These are phyloP conservation scores for Bipolaris sorokiniana DNA, from an alignment of 2,329 filamentous ascomycete species.

Conservation along the genomic window DNA sequence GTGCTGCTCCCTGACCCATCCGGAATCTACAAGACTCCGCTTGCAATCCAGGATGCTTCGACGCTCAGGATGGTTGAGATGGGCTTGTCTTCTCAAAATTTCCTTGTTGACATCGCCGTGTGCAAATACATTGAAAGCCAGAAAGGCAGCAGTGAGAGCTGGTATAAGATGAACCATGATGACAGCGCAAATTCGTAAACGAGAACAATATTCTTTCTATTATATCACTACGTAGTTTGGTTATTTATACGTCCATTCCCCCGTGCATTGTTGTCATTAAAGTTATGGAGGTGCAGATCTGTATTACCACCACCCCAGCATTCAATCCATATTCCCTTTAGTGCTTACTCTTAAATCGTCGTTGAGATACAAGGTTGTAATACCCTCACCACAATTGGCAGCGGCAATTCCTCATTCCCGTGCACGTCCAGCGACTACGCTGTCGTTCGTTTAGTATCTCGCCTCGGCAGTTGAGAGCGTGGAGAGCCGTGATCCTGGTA, in stretches of 20 bases:
- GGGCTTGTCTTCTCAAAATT: slow-evolving; percentile 37
- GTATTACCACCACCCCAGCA: slow-evolving; percentile 4
- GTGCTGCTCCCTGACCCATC: slow-evolving; percentile 45
- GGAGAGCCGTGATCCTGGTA: slow-evolving; percentile 9
- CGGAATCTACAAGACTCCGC: slow-evolving; percentile 39
- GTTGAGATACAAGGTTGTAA: slow-evolving; percentile 19
- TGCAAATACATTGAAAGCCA: slow-evolving; percentile 39
- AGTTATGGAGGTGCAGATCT: slow-evolving; percentile 2
- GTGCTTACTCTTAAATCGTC: slow-evolving; percentile 26
- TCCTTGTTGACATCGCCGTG: slow-evolving; percentile 49
- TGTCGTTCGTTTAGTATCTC: slow-evolving; percentile 25
- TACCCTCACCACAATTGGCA: slow-evolving; percentile 26
- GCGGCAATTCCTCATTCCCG: slow-evolving; percentile 22
- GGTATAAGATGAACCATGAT: slow-evolving; percentile 39
- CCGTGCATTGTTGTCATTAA: neutral
- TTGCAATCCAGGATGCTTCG: slow-evolving; percentile 46
- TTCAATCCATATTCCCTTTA: slow-evolving; percentile 8
- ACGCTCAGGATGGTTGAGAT: slow-evolving; percentile 48
- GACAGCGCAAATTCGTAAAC: neutral
- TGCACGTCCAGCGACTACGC: slow-evolving; percentile 26
- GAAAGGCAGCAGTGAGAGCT: slow-evolving; percentile 29
- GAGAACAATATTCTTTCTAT: slow-evolving; percentile 1
- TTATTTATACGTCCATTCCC: slow-evolving; percentile 31
- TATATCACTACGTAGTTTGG: neutral
- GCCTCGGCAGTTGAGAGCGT: slow-evolving; percentile 31